Conservation (phyloP, 2,329 filamentous ascomycete species). For the Sporothrix pallida region DNA sequence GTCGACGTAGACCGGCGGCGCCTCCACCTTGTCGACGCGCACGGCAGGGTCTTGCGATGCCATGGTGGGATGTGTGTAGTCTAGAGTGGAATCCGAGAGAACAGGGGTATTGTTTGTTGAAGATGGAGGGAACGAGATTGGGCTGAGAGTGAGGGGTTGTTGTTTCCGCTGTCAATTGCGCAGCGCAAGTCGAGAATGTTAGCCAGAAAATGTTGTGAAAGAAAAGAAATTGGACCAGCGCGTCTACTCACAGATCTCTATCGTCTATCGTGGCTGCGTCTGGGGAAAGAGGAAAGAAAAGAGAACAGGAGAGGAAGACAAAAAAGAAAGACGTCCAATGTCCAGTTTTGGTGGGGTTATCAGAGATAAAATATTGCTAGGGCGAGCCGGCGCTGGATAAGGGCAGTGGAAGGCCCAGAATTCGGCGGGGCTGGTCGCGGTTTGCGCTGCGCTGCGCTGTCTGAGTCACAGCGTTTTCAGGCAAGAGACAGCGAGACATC, state of each 20-base stretch:
- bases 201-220: not conserved
- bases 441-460: constrained; percentile 7
- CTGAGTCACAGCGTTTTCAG: constrained; percentile 39
- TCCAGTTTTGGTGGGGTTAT: constrained; percentile 24
- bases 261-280: constrained; percentile 15
- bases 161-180: not conserved
- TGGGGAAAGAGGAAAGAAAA: not conserved
- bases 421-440: constrained; percentile 35
- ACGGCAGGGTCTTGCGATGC: constrained; percentile 55
- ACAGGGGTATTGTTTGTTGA: not conserved
- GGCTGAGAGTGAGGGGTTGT: not conserved
- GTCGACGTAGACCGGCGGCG: constrained; percentile 71
- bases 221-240: not conserved
- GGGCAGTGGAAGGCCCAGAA: constrained; percentile 27
- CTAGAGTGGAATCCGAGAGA: not conserved
- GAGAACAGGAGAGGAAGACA: not conserved
- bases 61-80: constrained; percentile 17
- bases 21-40: constrained; percentile 49
- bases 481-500: constrained; percentile 22
- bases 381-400: constrained; percentile 23
- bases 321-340: not conserved
- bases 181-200: not conserved
- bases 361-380: constrained; percentile 29
- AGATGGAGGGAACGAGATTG: not conserved
- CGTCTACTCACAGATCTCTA: not conserved